Conservation (phyloP, 164 flowering plant species). For the Cinnamomum micranthum region DNA sequence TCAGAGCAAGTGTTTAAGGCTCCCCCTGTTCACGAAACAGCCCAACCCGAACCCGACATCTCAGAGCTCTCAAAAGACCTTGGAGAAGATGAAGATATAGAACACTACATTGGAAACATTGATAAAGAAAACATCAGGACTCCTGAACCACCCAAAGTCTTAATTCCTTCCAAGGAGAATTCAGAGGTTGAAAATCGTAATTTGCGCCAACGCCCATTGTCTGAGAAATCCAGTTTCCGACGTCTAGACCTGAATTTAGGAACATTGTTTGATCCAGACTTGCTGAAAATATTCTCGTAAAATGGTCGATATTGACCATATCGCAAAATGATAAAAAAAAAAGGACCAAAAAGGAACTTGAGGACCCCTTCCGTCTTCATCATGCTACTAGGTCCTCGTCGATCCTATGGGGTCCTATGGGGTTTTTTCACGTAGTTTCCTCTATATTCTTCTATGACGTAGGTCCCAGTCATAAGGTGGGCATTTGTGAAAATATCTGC, state of each 20-base stretch:
- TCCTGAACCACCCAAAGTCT: slow-evolving; percentile 8
- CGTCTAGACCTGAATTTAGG: slow-evolving; percentile 33
- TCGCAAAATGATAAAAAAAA: too few relatives aligned
- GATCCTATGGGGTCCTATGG: too few relatives aligned
- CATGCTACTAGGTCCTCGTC: too few relatives aligned
- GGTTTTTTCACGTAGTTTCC: too few relatives aligned
- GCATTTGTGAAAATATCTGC: too few relatives aligned
- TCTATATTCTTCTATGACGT: too few relatives aligned
- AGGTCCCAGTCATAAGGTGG: too few relatives aligned
- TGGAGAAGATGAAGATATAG: slow-evolving; percentile 36
- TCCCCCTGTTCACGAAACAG: not conserved
- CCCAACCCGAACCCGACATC: slow-evolving; percentile 29
- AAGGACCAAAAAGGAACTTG: too few relatives aligned
- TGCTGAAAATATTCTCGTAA: slow-evolving; percentile 25
- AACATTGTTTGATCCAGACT: slow-evolving; percentile 40
- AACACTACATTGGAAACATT: not conserved
- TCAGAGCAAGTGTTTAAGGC: not conserved
- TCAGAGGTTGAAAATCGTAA: slow-evolving; percentile 5
- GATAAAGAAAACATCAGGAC: slow-evolving; percentile 66
- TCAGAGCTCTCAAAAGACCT: slow-evolving; percentile 53
- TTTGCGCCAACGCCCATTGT: slow-evolving; percentile 4
- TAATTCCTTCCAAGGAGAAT: slow-evolving; percentile 11
- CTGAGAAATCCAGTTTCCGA: slow-evolving; percentile 22
- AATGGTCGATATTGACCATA: too few relatives aligned
- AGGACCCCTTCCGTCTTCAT: too few relatives aligned